Evolutionary conservation across 116 monocot genomes (phyloP).

Genomic region (Phalaenopsis hybrid): DNA sequence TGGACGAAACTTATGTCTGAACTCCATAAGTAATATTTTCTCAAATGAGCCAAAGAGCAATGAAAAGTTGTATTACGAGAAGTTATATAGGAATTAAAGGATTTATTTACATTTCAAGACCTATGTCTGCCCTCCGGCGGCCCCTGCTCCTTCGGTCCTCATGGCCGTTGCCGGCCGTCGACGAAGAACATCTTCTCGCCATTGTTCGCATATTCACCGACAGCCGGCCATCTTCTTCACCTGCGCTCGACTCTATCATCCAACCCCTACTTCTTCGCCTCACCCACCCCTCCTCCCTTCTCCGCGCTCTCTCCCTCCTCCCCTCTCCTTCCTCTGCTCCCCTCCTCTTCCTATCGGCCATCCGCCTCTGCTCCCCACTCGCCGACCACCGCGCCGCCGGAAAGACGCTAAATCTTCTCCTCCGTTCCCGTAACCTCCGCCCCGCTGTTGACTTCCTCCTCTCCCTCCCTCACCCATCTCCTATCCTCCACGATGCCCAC

Average conservation of each 20-base stretch:
- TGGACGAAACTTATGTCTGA: too few relatives aligned
- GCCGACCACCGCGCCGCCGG: slow-evolving; percentile 37
- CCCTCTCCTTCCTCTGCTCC: background rate
- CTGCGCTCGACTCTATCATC: slow-evolving; percentile 21
- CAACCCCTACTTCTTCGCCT: background rate
- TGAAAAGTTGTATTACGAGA: too few relatives aligned
- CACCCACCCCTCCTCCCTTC: background rate
- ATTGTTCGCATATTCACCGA: background rate
- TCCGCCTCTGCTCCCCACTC: slow-evolving; percentile 31
- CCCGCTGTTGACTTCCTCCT: slow-evolving; percentile 41
- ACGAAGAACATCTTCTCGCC: background rate
- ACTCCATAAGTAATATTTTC: too few relatives aligned
- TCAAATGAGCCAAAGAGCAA: too few relatives aligned
- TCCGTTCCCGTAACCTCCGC: slow-evolving; percentile 45
- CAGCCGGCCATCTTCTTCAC: background rate
- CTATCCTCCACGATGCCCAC: slow-evolving; percentile 32
- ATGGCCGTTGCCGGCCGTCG: background rate
- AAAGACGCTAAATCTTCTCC: slow-evolving; percentile 43
- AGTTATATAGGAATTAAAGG: too few relatives aligned
- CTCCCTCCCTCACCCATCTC: slow-evolving; percentile 36
- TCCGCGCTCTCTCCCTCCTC: slow-evolving; percentile 3
- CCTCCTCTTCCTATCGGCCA: slow-evolving; percentile 13
- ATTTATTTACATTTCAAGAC: too few relatives aligned
- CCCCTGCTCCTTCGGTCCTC: background rate
- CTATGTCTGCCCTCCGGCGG: background rate